phyloP scores from a whole-genome alignment of 2,329 filamentous ascomycete species.

The Nectriaceae sp. region DNA sequence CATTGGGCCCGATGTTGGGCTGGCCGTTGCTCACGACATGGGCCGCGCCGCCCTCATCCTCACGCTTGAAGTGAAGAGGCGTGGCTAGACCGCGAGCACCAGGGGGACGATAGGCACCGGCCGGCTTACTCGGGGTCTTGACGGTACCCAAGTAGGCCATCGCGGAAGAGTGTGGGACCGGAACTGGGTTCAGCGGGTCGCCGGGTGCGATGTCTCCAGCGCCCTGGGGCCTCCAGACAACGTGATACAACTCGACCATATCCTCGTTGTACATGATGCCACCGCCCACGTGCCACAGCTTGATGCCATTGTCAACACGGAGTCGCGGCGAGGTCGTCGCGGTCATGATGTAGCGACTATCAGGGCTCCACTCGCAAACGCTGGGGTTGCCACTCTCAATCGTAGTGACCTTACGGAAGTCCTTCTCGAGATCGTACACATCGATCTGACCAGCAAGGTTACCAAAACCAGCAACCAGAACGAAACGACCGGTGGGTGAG shows the following conservation, averaged over 20 bases:
- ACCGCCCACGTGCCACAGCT: slow-evolving; percentile 90
- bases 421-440: slow-evolving; percentile 93
- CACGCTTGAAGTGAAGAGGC: slow-evolving; percentile 93
- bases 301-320: slow-evolving; percentile 94
- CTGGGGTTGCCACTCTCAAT: slow-evolving; percentile 96
- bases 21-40: slow-evolving; percentile 80
- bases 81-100: slow-evolving; percentile 88
- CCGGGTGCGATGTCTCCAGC: slow-evolving; percentile 58
- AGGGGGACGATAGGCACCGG: slow-evolving; percentile 94
- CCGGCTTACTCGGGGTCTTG: slow-evolving; percentile 95
- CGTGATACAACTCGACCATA: slow-evolving; percentile 91
- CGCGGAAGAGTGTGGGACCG: slow-evolving; percentile 80
- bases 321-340: slow-evolving; percentile 96
- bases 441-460: slow-evolving; percentile 98
- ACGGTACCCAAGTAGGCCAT: slow-evolving; percentile 78
- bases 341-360: slow-evolving; percentile 93
- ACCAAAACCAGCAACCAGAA: slow-evolving; percentile 92
- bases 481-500: slow-evolving; percentile 90
- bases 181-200: slow-evolving; percentile 74
- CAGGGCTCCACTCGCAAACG: slow-evolving; percentile 95
- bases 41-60: slow-evolving; percentile 92
- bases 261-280: slow-evolving; percentile 93
- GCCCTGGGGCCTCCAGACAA: slow-evolving; percentile 80
- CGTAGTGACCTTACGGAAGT: slow-evolving; percentile 88
- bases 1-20: slow-evolving; percentile 69